Conservation (phyloP, 2,329 filamentous ascomycete genomes). For the Claviceps sp. region DNA sequence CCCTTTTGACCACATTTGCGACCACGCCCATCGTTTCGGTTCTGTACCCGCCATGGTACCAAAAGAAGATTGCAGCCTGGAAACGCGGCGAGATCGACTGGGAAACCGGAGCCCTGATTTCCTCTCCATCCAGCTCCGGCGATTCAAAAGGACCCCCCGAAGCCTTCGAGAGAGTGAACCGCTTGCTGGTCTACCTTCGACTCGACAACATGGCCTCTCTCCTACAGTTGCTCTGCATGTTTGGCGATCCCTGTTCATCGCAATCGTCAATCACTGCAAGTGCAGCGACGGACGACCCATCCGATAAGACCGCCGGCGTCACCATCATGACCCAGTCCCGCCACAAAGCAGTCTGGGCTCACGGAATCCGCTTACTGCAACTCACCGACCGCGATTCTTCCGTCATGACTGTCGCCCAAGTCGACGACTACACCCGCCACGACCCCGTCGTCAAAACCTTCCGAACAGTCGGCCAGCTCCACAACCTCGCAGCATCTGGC, state of each 20-base stretch:
- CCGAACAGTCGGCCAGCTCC: slow-evolving; percentile 71
- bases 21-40: slow-evolving; percentile 64
- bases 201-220: slow-evolving; percentile 73
- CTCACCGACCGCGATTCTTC: slow-evolving; percentile 87
- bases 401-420: slow-evolving; percentile 84
- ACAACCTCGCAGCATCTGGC: slow-evolving; percentile 71
- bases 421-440: slow-evolving; percentile 55
- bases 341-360: slow-evolving; percentile 44
- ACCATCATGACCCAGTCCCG: background rate
- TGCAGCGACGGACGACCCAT: slow-evolving; percentile 1
- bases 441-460: slow-evolving; percentile 90
- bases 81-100: slow-evolving; percentile 84
- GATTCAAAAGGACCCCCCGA: slow-evolving; percentile 2
- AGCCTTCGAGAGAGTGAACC: slow-evolving; percentile 30
- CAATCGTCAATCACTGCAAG: background rate
- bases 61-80: slow-evolving; percentile 39
- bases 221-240: slow-evolving; percentile 68
- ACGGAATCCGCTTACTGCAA: slow-evolving; percentile 75
- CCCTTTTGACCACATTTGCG: slow-evolving; percentile 69
- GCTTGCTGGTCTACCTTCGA: slow-evolving; percentile 67
- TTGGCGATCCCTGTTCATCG: slow-evolving; percentile 37
- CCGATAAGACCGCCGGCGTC: slow-evolving; percentile 9
- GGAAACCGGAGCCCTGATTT: slow-evolving; percentile 29
- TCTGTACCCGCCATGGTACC: slow-evolving; percentile 58
- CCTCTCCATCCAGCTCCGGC: slow-evolving; percentile 6